phyloP scores from a whole-genome alignment of 371 early-diverging fungal species.

The Nematocida sp. region DNA sequence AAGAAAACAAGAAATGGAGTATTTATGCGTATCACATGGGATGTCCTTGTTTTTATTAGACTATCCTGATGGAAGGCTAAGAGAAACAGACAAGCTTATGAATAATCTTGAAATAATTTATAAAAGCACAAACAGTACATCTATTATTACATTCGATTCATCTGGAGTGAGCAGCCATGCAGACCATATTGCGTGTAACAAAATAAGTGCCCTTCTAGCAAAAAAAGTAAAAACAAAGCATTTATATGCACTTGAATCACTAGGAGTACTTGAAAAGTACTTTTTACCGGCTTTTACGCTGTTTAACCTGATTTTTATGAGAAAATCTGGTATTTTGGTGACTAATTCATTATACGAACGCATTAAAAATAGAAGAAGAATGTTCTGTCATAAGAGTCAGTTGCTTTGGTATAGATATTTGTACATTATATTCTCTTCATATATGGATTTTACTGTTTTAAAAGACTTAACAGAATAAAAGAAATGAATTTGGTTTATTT shows the following conservation, averaged over 20 bases:
- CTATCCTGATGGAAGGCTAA: slow-evolving; percentile 61
- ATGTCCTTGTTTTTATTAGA: slow-evolving; percentile 38
- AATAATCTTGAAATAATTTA: slow-evolving; percentile 29
- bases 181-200: slow-evolving; percentile 81
- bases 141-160: slow-evolving; percentile 84
- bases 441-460: slow-evolving; percentile 73
- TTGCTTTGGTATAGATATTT: slow-evolving; percentile 88
- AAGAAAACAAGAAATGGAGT: slow-evolving; percentile 53
- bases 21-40: slow-evolving; percentile 24
- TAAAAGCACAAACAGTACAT: slow-evolving; percentile 29
- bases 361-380: slow-evolving; percentile 73
- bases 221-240: slow-evolving; percentile 59
- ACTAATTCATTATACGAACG: slow-evolving; percentile 72
- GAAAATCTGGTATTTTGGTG: slow-evolving; percentile 18
- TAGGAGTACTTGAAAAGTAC: slow-evolving; percentile 76
- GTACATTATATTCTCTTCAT: slow-evolving; percentile 84
- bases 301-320: neutral
- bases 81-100: slow-evolving; percentile 43
- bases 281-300: slow-evolving; percentile 56
- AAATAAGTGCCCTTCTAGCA: slow-evolving; percentile 73
- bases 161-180: slow-evolving; percentile 84
- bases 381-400: slow-evolving; percentile 81
- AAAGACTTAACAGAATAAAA: neutral
- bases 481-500: neutral
- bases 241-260: slow-evolving; percentile 72